A percentile compares a stretch with the other conserved stretches of the same genome.
Conservation (phyloP, 2,329 filamentous ascomycete species). For the Rachicladosporium sp. region DNA sequence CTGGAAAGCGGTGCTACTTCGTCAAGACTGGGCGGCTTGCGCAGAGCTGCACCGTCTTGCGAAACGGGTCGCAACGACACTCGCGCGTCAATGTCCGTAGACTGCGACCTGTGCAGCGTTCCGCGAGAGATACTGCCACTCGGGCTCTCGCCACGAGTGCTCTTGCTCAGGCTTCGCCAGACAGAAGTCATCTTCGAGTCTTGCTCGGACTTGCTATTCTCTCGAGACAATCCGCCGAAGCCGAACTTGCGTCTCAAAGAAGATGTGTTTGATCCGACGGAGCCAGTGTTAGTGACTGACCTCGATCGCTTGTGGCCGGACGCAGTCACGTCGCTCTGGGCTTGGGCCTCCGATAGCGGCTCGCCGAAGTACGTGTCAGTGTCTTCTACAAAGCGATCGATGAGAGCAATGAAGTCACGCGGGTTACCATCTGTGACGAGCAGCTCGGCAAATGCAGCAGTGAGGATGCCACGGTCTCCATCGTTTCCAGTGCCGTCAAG, state of each 20-base stretch:
- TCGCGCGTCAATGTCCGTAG: conserved; percentile 56
- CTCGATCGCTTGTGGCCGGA: conserved; percentile 37
- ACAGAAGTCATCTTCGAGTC: conserved; percentile 62
- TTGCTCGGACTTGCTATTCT: conserved; percentile 63
- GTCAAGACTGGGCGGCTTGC: conserved; percentile 27
- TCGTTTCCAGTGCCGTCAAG: conserved; percentile 86
- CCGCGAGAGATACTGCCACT: conserved; percentile 53
- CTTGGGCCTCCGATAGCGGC: conserved; percentile 19
- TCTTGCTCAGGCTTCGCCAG: conserved; percentile 83
- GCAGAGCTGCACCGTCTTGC: conserved; percentile 36
- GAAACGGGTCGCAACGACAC: conserved; percentile 41
- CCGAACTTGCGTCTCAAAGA: conserved; percentile 77
- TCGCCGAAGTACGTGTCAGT: conserved; percentile 80
- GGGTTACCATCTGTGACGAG: conserved; percentile 66
- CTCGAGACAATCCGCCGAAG: conserved; percentile 57
- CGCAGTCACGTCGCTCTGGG: conserved; percentile 12
- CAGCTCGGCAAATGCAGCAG: conserved; percentile 77
- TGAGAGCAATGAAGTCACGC: conserved; percentile 72
- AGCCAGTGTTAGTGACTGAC: conserved; percentile 53
- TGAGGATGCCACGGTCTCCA: conserved; percentile 76
- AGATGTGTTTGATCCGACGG: conserved; percentile 72
- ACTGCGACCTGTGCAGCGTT: conserved; percentile 58
- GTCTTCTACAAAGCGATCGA: conserved; percentile 82
- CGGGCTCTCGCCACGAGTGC: conserved; percentile 48
- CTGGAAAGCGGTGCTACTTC: conserved; percentile 15